Evolutionary conservation across 192 early-diverging fungal genomes (phyloP).

Genomic region (Gonapodya prolifera): DNA sequence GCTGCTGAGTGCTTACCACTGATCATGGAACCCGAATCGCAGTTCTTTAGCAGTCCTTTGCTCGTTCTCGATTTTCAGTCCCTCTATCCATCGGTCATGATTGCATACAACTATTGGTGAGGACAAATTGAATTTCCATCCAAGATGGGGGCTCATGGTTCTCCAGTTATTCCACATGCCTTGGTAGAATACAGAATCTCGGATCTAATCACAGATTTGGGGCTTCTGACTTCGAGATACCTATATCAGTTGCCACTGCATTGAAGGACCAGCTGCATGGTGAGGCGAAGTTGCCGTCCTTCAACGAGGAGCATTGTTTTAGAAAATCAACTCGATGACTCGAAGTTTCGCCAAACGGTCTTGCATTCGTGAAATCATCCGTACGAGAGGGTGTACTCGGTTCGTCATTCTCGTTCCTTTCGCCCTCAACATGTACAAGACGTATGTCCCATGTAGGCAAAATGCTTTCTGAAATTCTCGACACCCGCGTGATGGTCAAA

Average conservation of each 20-base stretch:
- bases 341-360: conserved; percentile 64
- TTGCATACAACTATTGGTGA: conserved; percentile 88
- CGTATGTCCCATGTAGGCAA: conserved; percentile 13
- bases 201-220: conserved; percentile 44
- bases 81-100: conserved; percentile 90
- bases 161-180: conserved; percentile 63
- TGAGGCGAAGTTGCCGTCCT: conserved; percentile 13
- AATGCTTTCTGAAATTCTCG: conserved; percentile 78
- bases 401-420: not conserved
- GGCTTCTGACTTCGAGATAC: conserved; percentile 40
- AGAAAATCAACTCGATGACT: not conserved
- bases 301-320: not conserved
- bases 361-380: conserved; percentile 73
- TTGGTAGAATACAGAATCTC: conserved; percentile 39
- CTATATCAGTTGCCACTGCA: conserved; percentile 41
- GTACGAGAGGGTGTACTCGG: conserved; percentile 64
- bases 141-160: not conserved
- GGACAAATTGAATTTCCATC: conserved; percentile 3
- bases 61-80: conserved; percentile 89
- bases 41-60: conserved; percentile 73
- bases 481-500: conserved; percentile 86
- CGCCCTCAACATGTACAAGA: not conserved
- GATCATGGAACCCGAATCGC: conserved; percentile 73
- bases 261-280: conserved; percentile 60
- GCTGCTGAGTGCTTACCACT: conserved; percentile 80